Base-by-base conservation (phyloP, 1,284 basidiomycete genomes). In the Fomitiporia mediterranea region DNA sequence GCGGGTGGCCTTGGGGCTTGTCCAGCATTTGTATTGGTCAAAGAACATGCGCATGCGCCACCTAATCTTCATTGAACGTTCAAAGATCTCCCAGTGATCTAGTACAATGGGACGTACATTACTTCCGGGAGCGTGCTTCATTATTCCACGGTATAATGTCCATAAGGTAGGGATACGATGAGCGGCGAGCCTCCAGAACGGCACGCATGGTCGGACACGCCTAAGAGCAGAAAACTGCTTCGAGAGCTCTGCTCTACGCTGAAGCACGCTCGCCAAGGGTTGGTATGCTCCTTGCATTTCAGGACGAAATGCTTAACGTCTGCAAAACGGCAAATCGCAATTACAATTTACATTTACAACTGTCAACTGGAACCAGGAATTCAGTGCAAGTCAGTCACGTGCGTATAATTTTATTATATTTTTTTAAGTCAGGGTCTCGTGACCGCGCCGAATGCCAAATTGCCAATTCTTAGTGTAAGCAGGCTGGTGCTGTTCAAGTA, bases 131-230 rank as follows among this genome's bases (percentile, higher is more conserved):
- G 86, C 76, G 51, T 77, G 67, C 28, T 75, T 74, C 43, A 90
- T 66, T 4, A 94, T 73, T 5, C 82, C 79, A 23, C 91, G 77
- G 67, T 93, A 94, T 7, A 94, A 71, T 0, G 75, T 67, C 82
- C 84, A 84, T 66, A 86, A 68, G 0, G 89, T 92, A 2, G 92
- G 91, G 28, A 84, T 69, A 25, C 84, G 81, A 67, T 95, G 93
- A 0, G 81, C 82, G 0, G 76, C 72, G 39, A 93, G 82, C 48
- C 78, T 67, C 65, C 78, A 91, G 67, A 94, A 91, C 4, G 88
- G 83, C 2, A 80, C 74, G 13, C 75, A 72, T 6, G 86, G 80
- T n/a, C 80, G 76, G 1, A 81, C 71, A 28, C 81, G 79, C 35
- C 78, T 74, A 0, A 88, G 68, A 32, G 78, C 70, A 2, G 81